Conservation (phyloP, 371 early-diverging fungal genomes). For the Mycotypha africana region DNA sequence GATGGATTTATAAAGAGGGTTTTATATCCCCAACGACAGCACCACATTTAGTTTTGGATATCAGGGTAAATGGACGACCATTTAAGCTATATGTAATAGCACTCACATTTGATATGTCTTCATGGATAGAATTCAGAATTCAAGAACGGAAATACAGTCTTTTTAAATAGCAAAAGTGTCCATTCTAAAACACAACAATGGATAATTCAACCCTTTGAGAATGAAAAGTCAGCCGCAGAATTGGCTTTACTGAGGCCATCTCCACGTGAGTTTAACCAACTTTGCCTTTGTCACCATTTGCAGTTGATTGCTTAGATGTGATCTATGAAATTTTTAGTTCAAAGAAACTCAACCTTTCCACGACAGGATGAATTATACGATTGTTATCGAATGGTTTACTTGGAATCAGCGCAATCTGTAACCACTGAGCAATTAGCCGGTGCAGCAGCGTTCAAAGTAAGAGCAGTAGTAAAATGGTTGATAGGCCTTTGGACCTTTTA, state of each 20-base stretch:
- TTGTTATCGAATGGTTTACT: slow-evolving; percentile 32
- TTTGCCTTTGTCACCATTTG: no score
- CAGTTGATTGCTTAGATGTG: no score
- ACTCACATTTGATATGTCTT: not conserved
- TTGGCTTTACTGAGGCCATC: slow-evolving; percentile 37
- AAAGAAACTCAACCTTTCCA: slow-evolving; percentile 25
- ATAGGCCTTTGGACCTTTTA: no score
- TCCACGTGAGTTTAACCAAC: slow-evolving; percentile 21
- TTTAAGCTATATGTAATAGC: not conserved
- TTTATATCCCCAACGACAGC: slow-evolving; percentile 34
- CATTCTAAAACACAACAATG: slow-evolving; percentile 37
- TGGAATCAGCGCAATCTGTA: slow-evolving; percentile 3
- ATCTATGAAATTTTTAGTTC: slow-evolving; percentile 19
- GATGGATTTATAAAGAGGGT: slow-evolving; percentile 44
- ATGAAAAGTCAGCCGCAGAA: slow-evolving; percentile 31
- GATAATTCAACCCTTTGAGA: slow-evolving; percentile 38
- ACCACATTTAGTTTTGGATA: slow-evolving; percentile 38
- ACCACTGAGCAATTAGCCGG: slow-evolving; percentile 45
- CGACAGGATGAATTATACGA: slow-evolving; percentile 38
- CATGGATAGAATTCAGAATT: slow-evolving; percentile 33
- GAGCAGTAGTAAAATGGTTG: no score
- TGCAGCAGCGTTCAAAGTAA: slow-evolving; percentile 56
- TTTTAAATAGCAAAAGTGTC: slow-evolving; percentile 25
- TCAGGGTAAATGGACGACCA: slow-evolving; percentile 16
- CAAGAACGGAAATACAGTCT: slow-evolving; percentile 30